Conservation (phyloP, 2,329 filamentous ascomycete genomes). For the Fusarium pilosicola region DNA sequence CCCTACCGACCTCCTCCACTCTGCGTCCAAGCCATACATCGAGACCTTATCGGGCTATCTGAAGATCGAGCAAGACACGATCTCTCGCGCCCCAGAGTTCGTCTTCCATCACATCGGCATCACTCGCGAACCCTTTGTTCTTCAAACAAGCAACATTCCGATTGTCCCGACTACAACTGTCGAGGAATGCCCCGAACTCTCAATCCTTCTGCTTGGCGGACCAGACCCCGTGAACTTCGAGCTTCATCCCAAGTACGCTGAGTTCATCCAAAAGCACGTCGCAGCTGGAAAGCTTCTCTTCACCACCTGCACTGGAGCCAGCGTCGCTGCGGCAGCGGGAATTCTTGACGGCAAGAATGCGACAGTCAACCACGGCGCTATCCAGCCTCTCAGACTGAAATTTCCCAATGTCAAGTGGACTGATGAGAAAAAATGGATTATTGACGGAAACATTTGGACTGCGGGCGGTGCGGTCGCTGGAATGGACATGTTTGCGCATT, state of each 20-base stretch:
- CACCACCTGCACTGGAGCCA: constrained; percentile 52
- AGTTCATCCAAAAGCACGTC: constrained; percentile 50
- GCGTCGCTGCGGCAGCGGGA: constrained; percentile 47
- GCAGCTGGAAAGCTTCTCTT: constrained; percentile 50
- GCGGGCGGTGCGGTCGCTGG: constrained; percentile 56
- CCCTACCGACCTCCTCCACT: constrained; percentile 46
- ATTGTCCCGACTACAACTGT: constrained; percentile 46
- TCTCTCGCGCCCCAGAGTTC: constrained; percentile 44
- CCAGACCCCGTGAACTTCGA: constrained; percentile 43
- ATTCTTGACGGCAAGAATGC: constrained; percentile 55
- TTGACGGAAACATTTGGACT: constrained; percentile 59
- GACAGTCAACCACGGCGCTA: constrained; percentile 53
- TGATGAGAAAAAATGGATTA: constrained; percentile 55
- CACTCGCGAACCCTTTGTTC: constrained; percentile 42
- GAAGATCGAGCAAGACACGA: constrained; percentile 30
- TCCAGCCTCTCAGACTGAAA: constrained; percentile 43
- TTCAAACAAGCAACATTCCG: constrained; percentile 15
- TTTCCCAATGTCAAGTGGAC: constrained; percentile 57
- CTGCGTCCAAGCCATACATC: constrained; percentile 34
- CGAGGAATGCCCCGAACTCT: constrained; percentile 51
- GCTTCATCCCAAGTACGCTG: constrained; percentile 44
- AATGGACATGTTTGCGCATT: constrained; percentile 56
- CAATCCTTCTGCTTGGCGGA: constrained; percentile 51
- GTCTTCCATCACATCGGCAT: constrained; percentile 50
- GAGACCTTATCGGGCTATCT: constrained; percentile 3